Conservation (phyloP, 108 stramenopile species). For the Aurantiochytrium sp. region DNA sequence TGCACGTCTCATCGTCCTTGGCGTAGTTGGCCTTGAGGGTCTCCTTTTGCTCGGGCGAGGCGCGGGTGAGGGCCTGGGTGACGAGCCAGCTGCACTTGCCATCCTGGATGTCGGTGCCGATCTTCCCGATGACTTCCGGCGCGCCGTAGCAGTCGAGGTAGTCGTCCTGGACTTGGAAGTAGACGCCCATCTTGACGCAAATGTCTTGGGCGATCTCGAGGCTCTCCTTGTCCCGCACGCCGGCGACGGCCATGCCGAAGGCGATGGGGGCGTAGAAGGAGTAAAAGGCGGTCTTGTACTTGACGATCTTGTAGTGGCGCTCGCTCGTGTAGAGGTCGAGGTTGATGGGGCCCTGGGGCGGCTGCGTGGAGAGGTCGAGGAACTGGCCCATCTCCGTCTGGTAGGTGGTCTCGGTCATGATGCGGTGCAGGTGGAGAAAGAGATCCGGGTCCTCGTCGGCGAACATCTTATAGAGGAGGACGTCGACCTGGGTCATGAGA, state of each 20-base stretch:
- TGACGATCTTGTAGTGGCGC: constrained; percentile 80
- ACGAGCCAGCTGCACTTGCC: constrained; percentile 99
- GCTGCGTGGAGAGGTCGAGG: constrained; percentile 69
- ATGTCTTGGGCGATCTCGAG: constrained; percentile 62
- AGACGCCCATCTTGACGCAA: constrained; percentile 83
- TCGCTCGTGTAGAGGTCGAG: constrained; percentile 73
- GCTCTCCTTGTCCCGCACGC: constrained; percentile 37
- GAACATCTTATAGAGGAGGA: constrained; percentile 74
- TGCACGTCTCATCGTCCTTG: constrained; percentile 63
- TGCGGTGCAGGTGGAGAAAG: constrained; percentile 71
- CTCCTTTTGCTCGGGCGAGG: constrained; percentile 53
- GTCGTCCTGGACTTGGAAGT: constrained; percentile 99
- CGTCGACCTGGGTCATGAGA: constrained; percentile 83
- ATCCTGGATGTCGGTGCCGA: constrained; percentile 99
- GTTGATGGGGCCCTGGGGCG: constrained; percentile 51
- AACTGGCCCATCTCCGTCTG: constrained; percentile 96
- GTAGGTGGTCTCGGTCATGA: constrained; percentile 69
- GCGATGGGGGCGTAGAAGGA: constrained; percentile 91
- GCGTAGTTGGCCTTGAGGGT: constrained; percentile 78
- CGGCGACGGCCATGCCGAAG: constrained; percentile 65
- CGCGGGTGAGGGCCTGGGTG: constrained; percentile 71
- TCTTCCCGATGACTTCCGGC: constrained; percentile 89
- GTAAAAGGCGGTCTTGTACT: constrained; percentile 99
- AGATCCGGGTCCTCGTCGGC: constrained; percentile 57
- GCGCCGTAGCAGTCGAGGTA: constrained; percentile 91